Percentiles rank a stretch among this genome's conserved stretches.
Evolutionary conservation across 208 protist species (phyloP).

Genomic region (Borovskyia barvae): DNA sequence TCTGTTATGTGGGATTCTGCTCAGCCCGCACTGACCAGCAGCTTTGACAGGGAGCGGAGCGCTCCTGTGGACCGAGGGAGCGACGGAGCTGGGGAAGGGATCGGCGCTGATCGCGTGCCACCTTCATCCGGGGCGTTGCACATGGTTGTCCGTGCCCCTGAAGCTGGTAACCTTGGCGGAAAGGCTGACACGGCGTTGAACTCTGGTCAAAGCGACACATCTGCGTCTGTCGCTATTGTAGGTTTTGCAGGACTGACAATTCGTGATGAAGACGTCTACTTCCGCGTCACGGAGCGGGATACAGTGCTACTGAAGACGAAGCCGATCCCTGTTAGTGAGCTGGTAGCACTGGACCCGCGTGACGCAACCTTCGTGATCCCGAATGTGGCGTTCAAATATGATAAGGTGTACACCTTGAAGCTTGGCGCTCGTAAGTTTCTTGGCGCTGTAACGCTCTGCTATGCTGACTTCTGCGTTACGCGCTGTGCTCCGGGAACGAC

Average conservation of each 20-base stretch:
- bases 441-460: constrained; percentile 33
- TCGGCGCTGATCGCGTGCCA: no score
- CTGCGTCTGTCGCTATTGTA: constrained; percentile 28
- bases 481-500: constrained; percentile 30
- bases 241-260: constrained; percentile 23
- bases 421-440: constrained; percentile 32
- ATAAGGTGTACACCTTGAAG: constrained; percentile 52
- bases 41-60: not conserved
- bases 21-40: not conserved
- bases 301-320: constrained; percentile 27
- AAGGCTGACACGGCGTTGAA: not conserved
- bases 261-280: constrained; percentile 30
- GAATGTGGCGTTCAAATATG: constrained; percentile 15
- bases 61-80: not conserved
- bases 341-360: constrained; percentile 17
- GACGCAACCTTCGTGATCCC: constrained; percentile 24
- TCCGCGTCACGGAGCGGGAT: constrained; percentile 32
- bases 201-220: constrained; percentile 2
- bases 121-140: no score
- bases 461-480: constrained; percentile 62
- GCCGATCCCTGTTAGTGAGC: constrained; percentile 25
- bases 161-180: not conserved
- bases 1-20: constrained; percentile 6
- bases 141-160: not conserved
- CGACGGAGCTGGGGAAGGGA: not conserved